These are phyloP conservation scores for Thelonectria olida DNA, from an alignment of 2,329 filamentous ascomycete species.

Conservation along the genomic window DNA sequence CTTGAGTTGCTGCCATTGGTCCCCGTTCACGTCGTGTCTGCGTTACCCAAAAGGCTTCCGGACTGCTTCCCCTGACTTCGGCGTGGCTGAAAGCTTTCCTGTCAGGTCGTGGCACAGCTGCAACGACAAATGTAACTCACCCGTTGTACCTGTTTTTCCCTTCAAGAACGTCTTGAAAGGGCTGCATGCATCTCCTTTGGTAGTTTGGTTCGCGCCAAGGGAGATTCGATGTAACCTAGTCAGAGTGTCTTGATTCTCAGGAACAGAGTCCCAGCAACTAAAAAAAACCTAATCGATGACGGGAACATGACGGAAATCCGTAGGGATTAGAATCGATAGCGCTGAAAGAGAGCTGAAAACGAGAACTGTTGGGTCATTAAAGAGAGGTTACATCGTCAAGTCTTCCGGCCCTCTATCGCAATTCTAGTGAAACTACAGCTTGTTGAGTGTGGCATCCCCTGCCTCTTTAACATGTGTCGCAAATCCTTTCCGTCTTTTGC, in stretches of 20 bases:
- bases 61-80: background rate
- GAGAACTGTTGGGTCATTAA: background rate
- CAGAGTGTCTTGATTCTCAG: conserved; percentile 2
- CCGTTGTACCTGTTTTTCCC: background rate
- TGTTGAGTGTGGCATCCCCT: conserved; percentile 19
- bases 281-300: conserved; percentile 6
- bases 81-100: conserved; percentile 4
- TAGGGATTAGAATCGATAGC: background rate
- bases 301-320: background rate
- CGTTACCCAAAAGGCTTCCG: background rate
- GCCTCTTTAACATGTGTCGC: background rate
- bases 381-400: conserved; percentile 21
- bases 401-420: background rate
- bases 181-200: background rate
- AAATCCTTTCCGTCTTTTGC: conserved; percentile 10
- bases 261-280: conserved; percentile 5
- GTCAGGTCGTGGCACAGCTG: background rate
- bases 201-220: conserved; percentile 2
- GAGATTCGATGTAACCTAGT: conserved; percentile 19
- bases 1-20: conserved; percentile 10
- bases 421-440: background rate
- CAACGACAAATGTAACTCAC: conserved; percentile 4
- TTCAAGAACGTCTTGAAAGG: background rate
- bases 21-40: conserved; percentile 17
- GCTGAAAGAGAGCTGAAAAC: background rate